Evolutionary conservation across 306 rosid species (phyloP).

Genomic region (Prunus davidiana): DNA sequence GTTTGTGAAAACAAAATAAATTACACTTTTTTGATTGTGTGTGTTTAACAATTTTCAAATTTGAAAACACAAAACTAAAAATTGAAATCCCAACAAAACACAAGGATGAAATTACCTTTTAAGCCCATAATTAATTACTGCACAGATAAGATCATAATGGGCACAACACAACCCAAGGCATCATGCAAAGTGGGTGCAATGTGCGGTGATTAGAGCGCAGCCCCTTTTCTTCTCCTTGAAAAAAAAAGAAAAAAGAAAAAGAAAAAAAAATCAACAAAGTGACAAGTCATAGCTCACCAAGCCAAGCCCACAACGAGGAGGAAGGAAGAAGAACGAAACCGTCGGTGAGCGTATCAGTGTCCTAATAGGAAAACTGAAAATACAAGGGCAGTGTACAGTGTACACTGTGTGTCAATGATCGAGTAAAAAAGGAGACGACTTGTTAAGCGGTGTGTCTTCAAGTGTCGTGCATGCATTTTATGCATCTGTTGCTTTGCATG

Average conservation of each 20-base stretch:
- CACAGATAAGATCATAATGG: background rate
- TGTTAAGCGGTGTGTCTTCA: slow-evolving; percentile 67
- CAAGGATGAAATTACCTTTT: too few species aligned
- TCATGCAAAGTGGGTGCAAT: background rate
- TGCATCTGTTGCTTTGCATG: slow-evolving; percentile 90
- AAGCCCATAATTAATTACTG: background rate
- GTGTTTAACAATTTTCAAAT: too few species aligned
- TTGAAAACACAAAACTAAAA: too few species aligned
- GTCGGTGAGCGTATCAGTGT: slow-evolving; percentile 26
- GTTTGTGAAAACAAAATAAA: too few species aligned
- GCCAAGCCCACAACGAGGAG: background rate
- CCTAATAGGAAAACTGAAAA: slow-evolving; percentile 6
- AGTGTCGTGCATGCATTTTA: slow-evolving; percentile 99
- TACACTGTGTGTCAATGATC: background rate
- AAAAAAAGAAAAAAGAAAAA: too few species aligned
- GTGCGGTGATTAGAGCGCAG: background rate
- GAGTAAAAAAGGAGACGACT: slow-evolving; percentile 32
- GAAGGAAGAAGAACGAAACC: slow-evolving; percentile 6
- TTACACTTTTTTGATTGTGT: too few species aligned
- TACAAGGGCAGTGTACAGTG: background rate
- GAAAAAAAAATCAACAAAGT: background rate
- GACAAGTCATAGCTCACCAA: slow-evolving; percentile 12
- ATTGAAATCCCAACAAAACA: background rate
- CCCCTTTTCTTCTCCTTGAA: background rate
- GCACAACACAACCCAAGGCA: background rate